Evolutionary conservation across 208 protist species (phyloP).

Genomic region (Wallacemonas sp.): DNA sequence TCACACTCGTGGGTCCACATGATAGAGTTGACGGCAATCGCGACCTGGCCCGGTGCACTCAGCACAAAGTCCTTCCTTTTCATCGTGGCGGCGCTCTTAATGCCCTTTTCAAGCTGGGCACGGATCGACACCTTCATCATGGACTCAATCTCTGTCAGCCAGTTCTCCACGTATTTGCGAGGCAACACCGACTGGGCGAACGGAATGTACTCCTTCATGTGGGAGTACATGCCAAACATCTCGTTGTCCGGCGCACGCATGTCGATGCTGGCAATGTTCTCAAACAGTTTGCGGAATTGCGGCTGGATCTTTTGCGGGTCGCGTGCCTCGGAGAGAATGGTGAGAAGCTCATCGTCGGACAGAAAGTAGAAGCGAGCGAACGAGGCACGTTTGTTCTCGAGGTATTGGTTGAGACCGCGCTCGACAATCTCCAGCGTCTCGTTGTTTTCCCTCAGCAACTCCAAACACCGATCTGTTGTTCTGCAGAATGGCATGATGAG

Average conservation of each 20-base stretch:
- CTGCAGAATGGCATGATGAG: conserved; percentile 86
- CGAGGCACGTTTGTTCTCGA: conserved; percentile 94
- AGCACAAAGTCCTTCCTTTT: conserved; percentile 80
- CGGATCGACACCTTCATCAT: conserved; percentile 95
- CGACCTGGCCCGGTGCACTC: conserved; percentile 85
- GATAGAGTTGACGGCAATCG: conserved; percentile 93
- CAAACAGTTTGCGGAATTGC: conserved; percentile 96
- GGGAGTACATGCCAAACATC: conserved; percentile 96
- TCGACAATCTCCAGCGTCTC: conserved; percentile 95
- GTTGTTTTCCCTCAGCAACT: conserved; percentile 93
- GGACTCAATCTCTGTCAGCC: conserved; percentile 95
- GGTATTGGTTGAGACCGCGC: conserved; percentile 96
- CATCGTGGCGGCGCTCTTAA: conserved; percentile 79
- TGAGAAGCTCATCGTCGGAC: conserved; percentile 92
- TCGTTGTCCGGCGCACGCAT: conserved; percentile 88
- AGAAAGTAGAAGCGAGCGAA: conserved; percentile 95
- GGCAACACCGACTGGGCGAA: conserved; percentile 93
- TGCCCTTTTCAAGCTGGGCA: conserved; percentile 76
- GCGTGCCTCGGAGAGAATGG: conserved; percentile 95
- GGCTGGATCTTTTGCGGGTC: conserved; percentile 95
- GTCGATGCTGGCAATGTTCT: conserved; percentile 94
- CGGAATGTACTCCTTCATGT: conserved; percentile 94
- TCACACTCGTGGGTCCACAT: conserved; percentile 95
- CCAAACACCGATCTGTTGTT: conserved; percentile 76
- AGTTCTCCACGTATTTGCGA: conserved; percentile 96